phyloP scores from a whole-genome alignment of 73 alveolate genomes.

The Blepharisma japonicum region DNA sequence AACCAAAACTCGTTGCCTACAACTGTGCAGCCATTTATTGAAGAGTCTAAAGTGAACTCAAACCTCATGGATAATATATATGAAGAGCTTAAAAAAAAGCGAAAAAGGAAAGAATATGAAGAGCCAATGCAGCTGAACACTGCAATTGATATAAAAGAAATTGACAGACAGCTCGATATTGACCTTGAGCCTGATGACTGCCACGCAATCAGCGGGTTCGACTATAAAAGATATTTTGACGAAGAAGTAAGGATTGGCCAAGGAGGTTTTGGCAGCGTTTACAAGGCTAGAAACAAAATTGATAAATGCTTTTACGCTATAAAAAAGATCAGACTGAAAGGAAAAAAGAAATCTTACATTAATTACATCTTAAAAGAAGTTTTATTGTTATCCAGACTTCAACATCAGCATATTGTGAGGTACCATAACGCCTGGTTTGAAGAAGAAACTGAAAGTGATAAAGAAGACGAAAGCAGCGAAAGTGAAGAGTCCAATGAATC shows the following conservation, averaged over 20 bases:
- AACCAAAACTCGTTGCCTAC: not conserved
- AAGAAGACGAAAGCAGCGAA: constrained; percentile 40
- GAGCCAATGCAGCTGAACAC: constrained; percentile 19
- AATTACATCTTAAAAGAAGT: constrained; percentile 49
- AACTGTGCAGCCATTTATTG: not conserved
- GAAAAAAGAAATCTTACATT: constrained; percentile 28
- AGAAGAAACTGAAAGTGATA: constrained; percentile 28
- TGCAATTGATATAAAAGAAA: not conserved
- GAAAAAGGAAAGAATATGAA: not conserved
- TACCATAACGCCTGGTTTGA: constrained; percentile 51
- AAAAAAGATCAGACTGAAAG: constrained; percentile 41
- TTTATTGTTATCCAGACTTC: constrained; percentile 37
- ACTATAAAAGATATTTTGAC: constrained; percentile 33
- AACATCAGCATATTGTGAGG: constrained; percentile 51
- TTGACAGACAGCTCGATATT: constrained; percentile 3
- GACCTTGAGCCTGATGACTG: not conserved
- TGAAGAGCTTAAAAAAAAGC: not conserved
- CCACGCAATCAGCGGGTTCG: constrained; percentile 11
- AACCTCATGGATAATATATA: not conserved
- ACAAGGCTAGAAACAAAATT: constrained; percentile 39
- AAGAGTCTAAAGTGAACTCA: not conserved
- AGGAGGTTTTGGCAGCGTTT: constrained; percentile 63
- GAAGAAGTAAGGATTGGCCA: constrained; percentile 40
- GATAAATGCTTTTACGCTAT: constrained; percentile 53
- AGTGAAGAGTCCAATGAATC: constrained; percentile 23